Conservation (phyloP, 2,329 filamentous ascomycete species). For the Anisogramma anomala region DNA sequence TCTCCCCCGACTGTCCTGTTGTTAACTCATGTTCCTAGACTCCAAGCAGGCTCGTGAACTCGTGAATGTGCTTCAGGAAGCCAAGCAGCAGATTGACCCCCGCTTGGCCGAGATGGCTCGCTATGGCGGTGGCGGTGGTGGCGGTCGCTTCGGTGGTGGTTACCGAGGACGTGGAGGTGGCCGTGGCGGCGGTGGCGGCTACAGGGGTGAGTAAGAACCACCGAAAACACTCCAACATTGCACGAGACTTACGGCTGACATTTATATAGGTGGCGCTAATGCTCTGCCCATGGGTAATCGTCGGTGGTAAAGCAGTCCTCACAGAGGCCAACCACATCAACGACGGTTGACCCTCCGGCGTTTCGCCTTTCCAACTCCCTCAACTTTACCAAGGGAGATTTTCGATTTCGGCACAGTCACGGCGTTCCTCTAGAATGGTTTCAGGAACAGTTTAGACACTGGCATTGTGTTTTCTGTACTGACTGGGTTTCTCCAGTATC, state of each 20-base stretch:
- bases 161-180: conserved; percentile 44
- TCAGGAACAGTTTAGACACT: conserved; percentile 11
- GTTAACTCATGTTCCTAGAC: conserved; percentile 44
- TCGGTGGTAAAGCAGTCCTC: conserved; percentile 33
- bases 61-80: conserved; percentile 81
- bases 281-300: conserved; percentile 38
- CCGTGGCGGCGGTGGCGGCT: conserved; percentile 28
- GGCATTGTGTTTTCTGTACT: conserved; percentile 10
- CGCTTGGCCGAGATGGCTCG: conserved; percentile 91
- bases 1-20: too few relatives aligned
- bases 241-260: conserved; percentile 11
- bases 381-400: conserved; percentile 7
- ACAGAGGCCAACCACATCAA: not conserved
- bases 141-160: conserved; percentile 60
- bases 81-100: conserved; percentile 96
- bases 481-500: conserved; percentile 10
- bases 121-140: conserved; percentile 74
- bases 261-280: conserved; percentile 30
- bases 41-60: conserved; percentile 95
- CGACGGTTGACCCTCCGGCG: not conserved
- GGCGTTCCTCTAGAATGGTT: conserved; percentile 15
- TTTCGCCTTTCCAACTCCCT: conserved; percentile 1
- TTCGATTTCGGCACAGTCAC: conserved; percentile 9
- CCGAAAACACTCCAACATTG: conserved; percentile 4
- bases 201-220: conserved; percentile 16